Percentiles rank a stretch among this genome's conserved stretches.
Evolutionary conservation across 2,329 filamentous ascomycete species (phyloP).

Genomic region (Verticillium nonalfalfae): DNA sequence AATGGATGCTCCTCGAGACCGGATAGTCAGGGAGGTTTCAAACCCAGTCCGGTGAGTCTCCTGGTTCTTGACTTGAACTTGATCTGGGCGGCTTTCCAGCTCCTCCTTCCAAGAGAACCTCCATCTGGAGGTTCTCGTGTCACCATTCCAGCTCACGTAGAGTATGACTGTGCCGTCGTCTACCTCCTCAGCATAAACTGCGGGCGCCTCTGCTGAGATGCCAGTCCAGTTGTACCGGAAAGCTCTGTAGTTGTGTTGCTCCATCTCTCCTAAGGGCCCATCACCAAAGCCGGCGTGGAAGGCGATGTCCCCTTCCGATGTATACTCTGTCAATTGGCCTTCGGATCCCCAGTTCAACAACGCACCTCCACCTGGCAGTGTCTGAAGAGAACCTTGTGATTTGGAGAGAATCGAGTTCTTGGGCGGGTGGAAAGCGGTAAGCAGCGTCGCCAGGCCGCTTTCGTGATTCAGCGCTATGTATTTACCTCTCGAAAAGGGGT

Average conservation of each 20-base stretch:
- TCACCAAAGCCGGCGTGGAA: slow-evolving; percentile 44
- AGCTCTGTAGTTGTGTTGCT: slow-evolving; percentile 45
- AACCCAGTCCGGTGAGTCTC: slow-evolving; percentile 6
- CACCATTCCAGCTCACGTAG: slow-evolving; percentile 28
- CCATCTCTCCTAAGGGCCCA: slow-evolving; percentile 25
- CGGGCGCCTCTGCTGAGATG: slow-evolving; percentile 30
- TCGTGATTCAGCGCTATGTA: slow-evolving; percentile 10
- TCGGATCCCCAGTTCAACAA: slow-evolving; percentile 52
- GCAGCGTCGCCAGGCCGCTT: slow-evolving; percentile 3
- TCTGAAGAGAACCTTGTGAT: slow-evolving; percentile 38
- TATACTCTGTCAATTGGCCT: slow-evolving; percentile 40
- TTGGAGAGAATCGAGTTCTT: slow-evolving; percentile 5
- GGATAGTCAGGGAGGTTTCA: slow-evolving; percentile 3
- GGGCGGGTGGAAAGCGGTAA: slow-evolving; percentile 7
- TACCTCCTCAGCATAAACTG: slow-evolving; percentile 9
- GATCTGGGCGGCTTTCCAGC: slow-evolving; percentile 7
- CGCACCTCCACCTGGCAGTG: slow-evolving; percentile 45
- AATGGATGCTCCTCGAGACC: not conserved
- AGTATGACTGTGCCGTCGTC: slow-evolving; percentile 5
- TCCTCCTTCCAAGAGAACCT: slow-evolving; percentile 15
- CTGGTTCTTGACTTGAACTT: not conserved
- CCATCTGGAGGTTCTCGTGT: slow-evolving; percentile 24
- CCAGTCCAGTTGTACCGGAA: slow-evolving; percentile 49
- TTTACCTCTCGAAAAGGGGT: slow-evolving; percentile 6
- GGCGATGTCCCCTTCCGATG: slow-evolving; percentile 39